Evolutionary conservation across 1,284 basidiomycete species (phyloP).

Genomic region (Dichomitus squalens): DNA sequence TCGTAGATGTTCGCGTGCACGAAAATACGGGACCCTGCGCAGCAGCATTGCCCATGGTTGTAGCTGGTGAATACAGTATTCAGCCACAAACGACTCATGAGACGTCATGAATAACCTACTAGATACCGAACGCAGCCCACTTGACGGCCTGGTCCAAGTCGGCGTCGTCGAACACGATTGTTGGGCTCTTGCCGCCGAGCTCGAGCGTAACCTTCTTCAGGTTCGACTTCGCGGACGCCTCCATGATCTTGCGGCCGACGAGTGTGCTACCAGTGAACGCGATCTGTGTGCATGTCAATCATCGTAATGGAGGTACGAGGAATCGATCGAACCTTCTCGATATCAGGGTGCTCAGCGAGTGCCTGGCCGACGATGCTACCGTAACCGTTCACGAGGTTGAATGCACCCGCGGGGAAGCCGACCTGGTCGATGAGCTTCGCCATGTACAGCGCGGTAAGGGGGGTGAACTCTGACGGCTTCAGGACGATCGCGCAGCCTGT

Average conservation of each 20-base stretch:
- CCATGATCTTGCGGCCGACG: constrained; percentile 85
- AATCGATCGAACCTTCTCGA: constrained; percentile 50
- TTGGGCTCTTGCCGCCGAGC: constrained; percentile 91
- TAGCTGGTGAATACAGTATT: constrained; percentile 42
- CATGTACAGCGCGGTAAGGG: constrained; percentile 75
- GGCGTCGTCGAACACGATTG: constrained; percentile 74
- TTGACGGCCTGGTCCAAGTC: constrained; percentile 79
- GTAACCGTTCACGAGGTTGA: constrained; percentile 73
- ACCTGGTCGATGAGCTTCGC: constrained; percentile 50
- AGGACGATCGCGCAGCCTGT: constrained; percentile 83
- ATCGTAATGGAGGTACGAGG: too few relatives aligned
- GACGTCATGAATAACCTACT: constrained; percentile 44
- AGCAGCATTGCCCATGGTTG: constrained; percentile 86
- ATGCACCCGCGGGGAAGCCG: constrained; percentile 70
- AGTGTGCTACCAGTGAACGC: constrained; percentile 81
- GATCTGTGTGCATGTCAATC: constrained; percentile 30
- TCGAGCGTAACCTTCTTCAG: constrained; percentile 91
- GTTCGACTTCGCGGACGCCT: constrained; percentile 82
- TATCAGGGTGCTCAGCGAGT: constrained; percentile 62
- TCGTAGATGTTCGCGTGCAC: constrained; percentile 86
- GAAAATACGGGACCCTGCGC: constrained; percentile 85
- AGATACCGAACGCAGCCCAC: constrained; percentile 84
- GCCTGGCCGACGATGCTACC: constrained; percentile 69
- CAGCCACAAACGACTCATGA: neutral
- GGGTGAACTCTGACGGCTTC: constrained; percentile 92